Conservation (phyloP, 2,329 filamentous ascomycete species). For the Colletotrichum sp. region DNA sequence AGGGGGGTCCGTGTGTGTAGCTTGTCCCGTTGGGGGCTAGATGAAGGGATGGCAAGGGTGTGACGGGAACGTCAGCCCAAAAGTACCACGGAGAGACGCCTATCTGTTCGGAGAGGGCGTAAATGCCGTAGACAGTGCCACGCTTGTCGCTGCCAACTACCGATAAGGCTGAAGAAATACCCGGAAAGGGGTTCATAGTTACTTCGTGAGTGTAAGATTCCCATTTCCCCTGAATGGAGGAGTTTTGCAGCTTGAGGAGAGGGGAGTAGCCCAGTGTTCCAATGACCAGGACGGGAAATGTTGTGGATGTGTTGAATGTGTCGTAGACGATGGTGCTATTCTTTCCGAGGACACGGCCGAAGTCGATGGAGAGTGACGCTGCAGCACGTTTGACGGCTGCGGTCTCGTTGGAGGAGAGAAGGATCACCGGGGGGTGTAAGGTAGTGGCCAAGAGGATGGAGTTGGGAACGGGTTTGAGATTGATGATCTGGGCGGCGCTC, state of each 20-base stretch:
- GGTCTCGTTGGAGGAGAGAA: neutral
- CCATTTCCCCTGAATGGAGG: constrained; percentile 54
- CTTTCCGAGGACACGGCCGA: constrained; percentile 53
- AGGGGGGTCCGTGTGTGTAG: constrained; percentile 50
- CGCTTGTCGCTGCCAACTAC: constrained; percentile 56
- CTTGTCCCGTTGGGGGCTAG: constrained; percentile 39
- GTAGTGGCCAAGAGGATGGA: neutral
- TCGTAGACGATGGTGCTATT: neutral
- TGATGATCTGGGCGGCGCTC: neutral
- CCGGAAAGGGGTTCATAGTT: constrained; percentile 36
- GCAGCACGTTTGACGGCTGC: constrained; percentile 50
- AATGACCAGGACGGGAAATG: neutral
- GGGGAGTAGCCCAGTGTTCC: constrained; percentile 33
- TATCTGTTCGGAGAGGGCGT: constrained; percentile 63
- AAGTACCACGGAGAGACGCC: constrained; percentile 66
- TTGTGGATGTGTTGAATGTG: neutral
- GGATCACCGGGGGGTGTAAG: neutral
- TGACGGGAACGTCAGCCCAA: constrained; percentile 59
- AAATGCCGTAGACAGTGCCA: constrained; percentile 62
- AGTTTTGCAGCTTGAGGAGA: constrained; percentile 54
- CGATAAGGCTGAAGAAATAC: constrained; percentile 54
- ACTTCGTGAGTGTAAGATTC: constrained; percentile 57
- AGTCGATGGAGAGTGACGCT: constrained; percentile 53
- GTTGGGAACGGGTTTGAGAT: neutral
- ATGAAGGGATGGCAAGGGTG: constrained; percentile 49